Percentiles rank a stretch among this genome's conserved stretches.
These are phyloP conservation scores for Candida neerlandica DNA, from an alignment of 1,139 yeast genomes.

Conservation along the genomic window DNA sequence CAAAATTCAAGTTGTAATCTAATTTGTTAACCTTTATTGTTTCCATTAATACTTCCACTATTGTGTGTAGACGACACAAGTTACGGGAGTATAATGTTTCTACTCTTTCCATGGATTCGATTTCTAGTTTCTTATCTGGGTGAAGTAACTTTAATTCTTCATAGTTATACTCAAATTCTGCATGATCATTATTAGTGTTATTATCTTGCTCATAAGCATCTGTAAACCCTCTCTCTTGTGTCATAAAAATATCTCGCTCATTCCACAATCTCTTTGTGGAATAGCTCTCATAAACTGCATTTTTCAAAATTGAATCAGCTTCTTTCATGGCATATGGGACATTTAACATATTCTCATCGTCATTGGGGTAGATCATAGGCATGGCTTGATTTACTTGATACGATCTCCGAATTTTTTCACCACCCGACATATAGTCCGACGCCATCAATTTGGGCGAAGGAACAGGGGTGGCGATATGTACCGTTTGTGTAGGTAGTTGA, in stretches of 20 bases:
- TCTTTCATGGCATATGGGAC: conserved; percentile 80
- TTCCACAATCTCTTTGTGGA: conserved; percentile 70
- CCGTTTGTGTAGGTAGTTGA: conserved; percentile 61
- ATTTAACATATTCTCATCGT: conserved; percentile 21
- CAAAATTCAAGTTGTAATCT: conserved; percentile 37
- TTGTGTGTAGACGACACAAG: conserved; percentile 59
- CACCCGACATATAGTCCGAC: conserved; percentile 53
- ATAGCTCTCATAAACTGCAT: conserved; percentile 66
- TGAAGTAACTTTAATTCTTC: conserved; percentile 21
- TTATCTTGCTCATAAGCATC: conserved; percentile 24
- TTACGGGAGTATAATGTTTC: conserved; percentile 60
- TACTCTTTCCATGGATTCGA: conserved; percentile 54
- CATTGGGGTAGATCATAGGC: conserved; percentile 74
- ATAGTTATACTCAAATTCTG: conserved; percentile 26
- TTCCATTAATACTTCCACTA: conserved; percentile 65
- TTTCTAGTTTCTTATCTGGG: conserved; percentile 37
- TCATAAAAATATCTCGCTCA: conserved; percentile 70
- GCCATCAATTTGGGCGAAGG: conserved; percentile 84
- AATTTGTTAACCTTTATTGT: conserved; percentile 54
- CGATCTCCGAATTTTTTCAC: conserved; percentile 68
- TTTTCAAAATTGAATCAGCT: conserved; percentile 62
- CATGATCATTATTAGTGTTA: conserved; percentile 12
- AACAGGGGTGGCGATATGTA: conserved; percentile 86
- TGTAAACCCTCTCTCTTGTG: conserved; percentile 73
- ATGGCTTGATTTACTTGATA: conserved; percentile 78